Conservation (phyloP, 2,329 filamentous ascomycete genomes). For the Tolypocladium ophioglossoides region DNA sequence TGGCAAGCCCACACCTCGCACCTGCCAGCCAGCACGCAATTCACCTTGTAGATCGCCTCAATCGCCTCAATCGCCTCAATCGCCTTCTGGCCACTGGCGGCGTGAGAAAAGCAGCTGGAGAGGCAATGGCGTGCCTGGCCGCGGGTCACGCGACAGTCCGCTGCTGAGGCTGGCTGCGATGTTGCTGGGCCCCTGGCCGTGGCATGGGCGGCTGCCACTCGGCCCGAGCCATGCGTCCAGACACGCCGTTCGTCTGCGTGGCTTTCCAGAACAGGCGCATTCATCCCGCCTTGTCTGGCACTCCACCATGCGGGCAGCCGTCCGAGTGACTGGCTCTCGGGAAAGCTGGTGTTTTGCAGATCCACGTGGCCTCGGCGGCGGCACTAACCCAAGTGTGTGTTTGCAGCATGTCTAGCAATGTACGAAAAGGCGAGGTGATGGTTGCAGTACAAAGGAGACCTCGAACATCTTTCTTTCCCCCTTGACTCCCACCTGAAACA, state of each 20-base stretch:
- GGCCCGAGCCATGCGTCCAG: neutral
- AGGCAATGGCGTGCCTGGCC: neutral
- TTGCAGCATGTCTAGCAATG: slow-evolving; percentile 2
- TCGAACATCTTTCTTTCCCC: too few species aligned
- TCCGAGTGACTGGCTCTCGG: neutral
- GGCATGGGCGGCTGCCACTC: neutral
- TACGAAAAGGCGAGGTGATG: neutral
- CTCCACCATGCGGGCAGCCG: too few species aligned
- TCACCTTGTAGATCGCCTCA: too few species aligned
- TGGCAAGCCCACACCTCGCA: neutral
- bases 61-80: too few species aligned
- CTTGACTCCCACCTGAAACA: too few species aligned
- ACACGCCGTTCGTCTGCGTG: neutral
- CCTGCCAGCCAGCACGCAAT: neutral
- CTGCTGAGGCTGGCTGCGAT: neutral
- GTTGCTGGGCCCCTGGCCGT: too few species aligned
- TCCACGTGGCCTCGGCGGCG: slow-evolving; percentile 5
- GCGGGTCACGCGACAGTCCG: neutral
- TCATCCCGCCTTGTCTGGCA: too few species aligned
- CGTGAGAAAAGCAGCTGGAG: neutral
- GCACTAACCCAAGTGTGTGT: slow-evolving; percentile 4
- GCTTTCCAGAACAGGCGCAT: too few species aligned
- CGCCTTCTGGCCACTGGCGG: neutral
- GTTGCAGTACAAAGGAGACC: too few species aligned
- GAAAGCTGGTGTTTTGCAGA: slow-evolving; percentile 4